Evolutionary conservation across 1,284 basidiomycete species (phyloP).

Genomic region (Ustilago tritici): DNA sequence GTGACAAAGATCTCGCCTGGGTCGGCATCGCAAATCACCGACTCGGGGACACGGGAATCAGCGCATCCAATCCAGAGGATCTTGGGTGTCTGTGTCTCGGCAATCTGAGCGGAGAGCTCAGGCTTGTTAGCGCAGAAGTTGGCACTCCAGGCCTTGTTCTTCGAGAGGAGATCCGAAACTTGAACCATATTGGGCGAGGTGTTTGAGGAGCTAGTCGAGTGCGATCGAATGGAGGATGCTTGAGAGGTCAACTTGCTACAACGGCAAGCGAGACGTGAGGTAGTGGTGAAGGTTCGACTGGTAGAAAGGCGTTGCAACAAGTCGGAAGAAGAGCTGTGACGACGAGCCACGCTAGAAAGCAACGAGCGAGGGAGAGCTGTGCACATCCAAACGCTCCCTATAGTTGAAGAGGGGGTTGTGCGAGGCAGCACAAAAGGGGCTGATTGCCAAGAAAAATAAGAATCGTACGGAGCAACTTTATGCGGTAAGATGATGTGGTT

Average conservation of each 20-base stretch:
- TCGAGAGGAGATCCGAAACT: conserved; percentile 34
- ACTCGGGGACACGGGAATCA: conserved; percentile 72
- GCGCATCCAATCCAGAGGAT: conserved; percentile 77
- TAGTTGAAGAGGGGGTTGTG: conserved; percentile 5
- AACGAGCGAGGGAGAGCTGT: conserved; percentile 24
- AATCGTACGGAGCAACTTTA: conserved; percentile 14
- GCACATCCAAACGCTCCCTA: conserved; percentile 32
- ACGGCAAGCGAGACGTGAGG: conserved; percentile 14
- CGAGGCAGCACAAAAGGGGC: not conserved
- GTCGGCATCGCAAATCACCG: conserved; percentile 58
- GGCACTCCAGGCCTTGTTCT: conserved; percentile 58
- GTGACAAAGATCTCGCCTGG: conserved; percentile 69
- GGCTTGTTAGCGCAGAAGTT: conserved; percentile 71
- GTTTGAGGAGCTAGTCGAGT: conserved; percentile 18
- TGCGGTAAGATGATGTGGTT: not conserved
- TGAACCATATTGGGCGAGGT: conserved; percentile 31
- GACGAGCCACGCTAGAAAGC: conserved; percentile 34
- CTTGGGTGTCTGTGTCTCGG: conserved; percentile 80
- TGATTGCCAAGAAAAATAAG: conserved; percentile 30
- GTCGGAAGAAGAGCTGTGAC: conserved; percentile 21
- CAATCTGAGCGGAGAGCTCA: conserved; percentile 75
- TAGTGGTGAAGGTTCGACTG: conserved; percentile 12
- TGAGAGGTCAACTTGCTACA: not conserved
- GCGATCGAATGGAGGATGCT: conserved; percentile 18
- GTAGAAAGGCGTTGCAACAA: conserved; percentile 19